These are phyloP conservation scores for Asclepias syriaca DNA, from an alignment of 257 asterid species.

Conservation along the genomic window DNA sequence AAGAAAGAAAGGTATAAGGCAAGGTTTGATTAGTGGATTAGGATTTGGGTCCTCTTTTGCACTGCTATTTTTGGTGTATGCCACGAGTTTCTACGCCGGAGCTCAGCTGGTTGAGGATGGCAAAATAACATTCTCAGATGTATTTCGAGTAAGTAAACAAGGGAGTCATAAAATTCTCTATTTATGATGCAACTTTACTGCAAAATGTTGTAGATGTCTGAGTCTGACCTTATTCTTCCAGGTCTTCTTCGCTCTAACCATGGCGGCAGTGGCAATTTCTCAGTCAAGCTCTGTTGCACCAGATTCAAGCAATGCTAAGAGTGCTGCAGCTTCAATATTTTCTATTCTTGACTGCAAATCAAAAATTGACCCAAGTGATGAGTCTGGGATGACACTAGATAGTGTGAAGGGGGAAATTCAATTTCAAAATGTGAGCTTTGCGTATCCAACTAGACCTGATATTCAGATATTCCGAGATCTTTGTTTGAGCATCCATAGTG, in stretches of 20 bases:
- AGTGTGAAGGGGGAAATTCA: constrained; percentile 70
- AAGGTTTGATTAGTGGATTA: constrained; percentile 66
- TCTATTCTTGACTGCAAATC: constrained; percentile 68
- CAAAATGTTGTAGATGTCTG: background rate
- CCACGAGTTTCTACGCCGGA: constrained; percentile 86
- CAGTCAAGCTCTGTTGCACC: constrained; percentile 81
- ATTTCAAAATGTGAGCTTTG: constrained; percentile 62
- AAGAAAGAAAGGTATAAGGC: constrained; percentile 52
- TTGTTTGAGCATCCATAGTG: constrained; percentile 53
- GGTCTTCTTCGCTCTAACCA: constrained; percentile 85
- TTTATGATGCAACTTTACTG: background rate
- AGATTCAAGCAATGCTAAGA: constrained; percentile 75
- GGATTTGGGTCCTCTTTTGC: constrained; percentile 67
- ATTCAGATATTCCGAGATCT: constrained; percentile 62
- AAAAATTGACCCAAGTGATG: constrained; percentile 68
- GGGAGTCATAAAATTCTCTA: no score
- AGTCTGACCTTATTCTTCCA: constrained; percentile 23
- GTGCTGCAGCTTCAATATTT: constrained; percentile 73
- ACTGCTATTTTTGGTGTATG: constrained; percentile 60
- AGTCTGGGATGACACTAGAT: constrained; percentile 61
- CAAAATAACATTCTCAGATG: constrained; percentile 58
- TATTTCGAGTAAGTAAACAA: constrained; percentile 60
- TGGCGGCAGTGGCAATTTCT: constrained; percentile 81
- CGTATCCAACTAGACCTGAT: constrained; percentile 83
- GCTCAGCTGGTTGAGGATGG: constrained; percentile 72